phyloP scores from a whole-genome alignment of 768 basidiomycete species.

The Auriscalpium orientale region DNA sequence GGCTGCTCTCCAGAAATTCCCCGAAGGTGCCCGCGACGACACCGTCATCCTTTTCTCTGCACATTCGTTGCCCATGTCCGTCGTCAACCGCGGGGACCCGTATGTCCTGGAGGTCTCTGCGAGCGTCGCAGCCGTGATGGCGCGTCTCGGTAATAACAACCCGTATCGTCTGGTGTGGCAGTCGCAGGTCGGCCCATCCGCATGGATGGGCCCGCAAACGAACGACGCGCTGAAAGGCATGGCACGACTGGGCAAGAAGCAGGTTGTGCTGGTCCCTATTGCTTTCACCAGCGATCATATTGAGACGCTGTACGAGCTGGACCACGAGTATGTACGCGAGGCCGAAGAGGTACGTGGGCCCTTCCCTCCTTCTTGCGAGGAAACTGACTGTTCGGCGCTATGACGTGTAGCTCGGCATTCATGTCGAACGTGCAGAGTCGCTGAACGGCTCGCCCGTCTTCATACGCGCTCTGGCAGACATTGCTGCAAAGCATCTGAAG shows the following conservation, averaged over 20 bases:
- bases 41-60: conserved; percentile 91
- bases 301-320: conserved; percentile 95
- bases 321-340: conserved; percentile 88
- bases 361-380: neutral
- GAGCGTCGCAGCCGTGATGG: conserved; percentile 91
- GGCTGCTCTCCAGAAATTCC: conserved; percentile 71
- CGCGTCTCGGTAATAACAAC: conserved; percentile 67
- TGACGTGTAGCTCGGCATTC: conserved; percentile 70
- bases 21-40: conserved; percentile 59
- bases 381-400: neutral
- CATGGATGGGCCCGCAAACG: conserved; percentile 99
- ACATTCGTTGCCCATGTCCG: conserved; percentile 95
- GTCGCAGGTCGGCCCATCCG: conserved; percentile 91
- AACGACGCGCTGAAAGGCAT: conserved; percentile 84
- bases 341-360: conserved; percentile 68
- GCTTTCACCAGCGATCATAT: conserved; percentile 99
- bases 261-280: conserved; percentile 82
- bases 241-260: conserved; percentile 67
- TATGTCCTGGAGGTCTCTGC: conserved; percentile 94
- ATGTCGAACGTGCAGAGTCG: conserved; percentile 82
- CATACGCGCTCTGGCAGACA: conserved; percentile 89
- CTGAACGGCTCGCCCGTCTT: conserved; percentile 96
- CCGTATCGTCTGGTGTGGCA: conserved; percentile 97
- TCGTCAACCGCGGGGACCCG: conserved; percentile 98
- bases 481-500: conserved; percentile 72